These are phyloP conservation scores for Picochlorum sp. DNA, from an alignment of 139 green algal genomes.

Conservation along the genomic window DNA sequence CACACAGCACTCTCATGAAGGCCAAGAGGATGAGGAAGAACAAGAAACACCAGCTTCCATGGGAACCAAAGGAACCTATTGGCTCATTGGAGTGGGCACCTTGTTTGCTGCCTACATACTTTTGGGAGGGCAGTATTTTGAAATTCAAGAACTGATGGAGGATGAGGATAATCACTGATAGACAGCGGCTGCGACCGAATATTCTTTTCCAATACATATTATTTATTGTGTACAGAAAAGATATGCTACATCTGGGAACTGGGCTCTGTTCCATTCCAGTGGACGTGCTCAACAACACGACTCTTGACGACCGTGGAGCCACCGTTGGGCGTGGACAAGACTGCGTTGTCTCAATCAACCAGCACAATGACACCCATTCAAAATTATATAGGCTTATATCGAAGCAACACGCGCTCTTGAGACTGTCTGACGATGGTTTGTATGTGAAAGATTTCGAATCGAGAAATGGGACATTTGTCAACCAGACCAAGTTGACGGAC, in stretches of 20 bases:
- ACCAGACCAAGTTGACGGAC: neutral
- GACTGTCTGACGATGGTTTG: neutral
- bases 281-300: neutral
- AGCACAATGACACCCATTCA: neutral
- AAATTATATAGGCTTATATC: conserved; percentile 1
- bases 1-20: neutral
- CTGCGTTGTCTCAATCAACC: neutral
- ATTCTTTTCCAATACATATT: too few species aligned
- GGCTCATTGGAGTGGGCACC: conserved; percentile 20
- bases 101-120: conserved; percentile 21
- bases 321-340: neutral
- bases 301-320: neutral
- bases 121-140: conserved; percentile 23
- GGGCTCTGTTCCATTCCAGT: neutral
- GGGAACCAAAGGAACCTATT: conserved; percentile 19
- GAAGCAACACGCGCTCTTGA: neutral
- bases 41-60: neutral
- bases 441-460: conserved; percentile 1
- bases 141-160: conserved; percentile 10
- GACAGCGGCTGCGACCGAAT: too few species aligned
- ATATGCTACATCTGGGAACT: too few species aligned
- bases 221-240: too few species aligned
- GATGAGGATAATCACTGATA: neutral
- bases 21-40: too few species aligned
- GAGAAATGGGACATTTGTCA: conserved; percentile 13